Percentiles rank a stretch among this genome's conserved stretches.
phyloP scores from a whole-genome alignment of 768 basidiomycete genomes.

The Podaxis sp. region DNA sequence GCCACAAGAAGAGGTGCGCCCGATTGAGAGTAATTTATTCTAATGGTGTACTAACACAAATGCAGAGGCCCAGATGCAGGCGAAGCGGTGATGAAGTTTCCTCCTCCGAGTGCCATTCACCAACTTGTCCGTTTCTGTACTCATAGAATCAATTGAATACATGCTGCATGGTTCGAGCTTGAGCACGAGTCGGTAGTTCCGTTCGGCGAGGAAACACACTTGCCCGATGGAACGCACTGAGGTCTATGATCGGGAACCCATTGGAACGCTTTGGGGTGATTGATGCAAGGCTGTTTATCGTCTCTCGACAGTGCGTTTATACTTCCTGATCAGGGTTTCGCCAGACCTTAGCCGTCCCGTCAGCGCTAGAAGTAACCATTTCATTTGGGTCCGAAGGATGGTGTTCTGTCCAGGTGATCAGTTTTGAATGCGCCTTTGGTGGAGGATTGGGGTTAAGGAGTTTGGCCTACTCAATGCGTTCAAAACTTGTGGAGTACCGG shows the following conservation, averaged over 20 bases:
- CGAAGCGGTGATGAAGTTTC: constrained; percentile 33
- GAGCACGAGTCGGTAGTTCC: not conserved
- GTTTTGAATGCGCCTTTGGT: constrained; percentile 75
- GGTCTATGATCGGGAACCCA: not conserved
- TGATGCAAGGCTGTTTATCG: not conserved
- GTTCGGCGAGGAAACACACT: not conserved
- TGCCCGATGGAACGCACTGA: not conserved
- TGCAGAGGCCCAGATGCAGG: constrained; percentile 48
- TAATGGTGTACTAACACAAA: constrained; percentile 14
- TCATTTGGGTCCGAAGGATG: constrained; percentile 81
- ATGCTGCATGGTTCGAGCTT: not conserved
- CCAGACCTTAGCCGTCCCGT: constrained; percentile 94
- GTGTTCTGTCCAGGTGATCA: constrained; percentile 91
- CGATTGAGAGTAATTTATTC: not conserved
- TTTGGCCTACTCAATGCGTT: constrained; percentile 53
- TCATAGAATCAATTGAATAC: not conserved
- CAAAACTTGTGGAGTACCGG: constrained; percentile 8
- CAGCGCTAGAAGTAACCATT: constrained; percentile 87
- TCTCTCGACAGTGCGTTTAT: not conserved
- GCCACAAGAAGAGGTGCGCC: constrained; percentile 88
- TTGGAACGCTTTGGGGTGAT: not conserved
- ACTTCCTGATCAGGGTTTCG: constrained; percentile 37
- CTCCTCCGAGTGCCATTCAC: not conserved
- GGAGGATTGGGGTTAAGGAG: constrained; percentile 72
- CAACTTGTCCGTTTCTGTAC: constrained; percentile 2